phyloP scores from a whole-genome alignment of 352 stramenopile genomes.

The Phytophthora sansomeana region DNA sequence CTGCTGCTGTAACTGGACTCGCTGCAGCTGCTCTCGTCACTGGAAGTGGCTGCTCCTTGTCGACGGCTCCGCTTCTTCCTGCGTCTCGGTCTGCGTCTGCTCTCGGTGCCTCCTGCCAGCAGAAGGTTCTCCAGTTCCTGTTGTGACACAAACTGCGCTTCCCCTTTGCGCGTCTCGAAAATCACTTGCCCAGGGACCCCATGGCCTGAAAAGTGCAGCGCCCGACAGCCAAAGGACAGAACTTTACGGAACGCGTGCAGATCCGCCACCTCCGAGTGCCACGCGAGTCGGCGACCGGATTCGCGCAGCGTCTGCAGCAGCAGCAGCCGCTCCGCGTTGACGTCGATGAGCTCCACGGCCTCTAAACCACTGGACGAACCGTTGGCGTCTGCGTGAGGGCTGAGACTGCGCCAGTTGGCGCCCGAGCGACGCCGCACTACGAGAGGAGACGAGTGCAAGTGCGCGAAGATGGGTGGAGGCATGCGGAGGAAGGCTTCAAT shows the following conservation, averaged over 20 bases:
- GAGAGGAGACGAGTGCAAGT: conserved; percentile 86
- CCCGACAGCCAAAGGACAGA: conserved; percentile 77
- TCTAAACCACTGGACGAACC: conserved; percentile 51
- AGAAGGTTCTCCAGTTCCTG: conserved; percentile 80
- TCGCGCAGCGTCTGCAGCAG: conserved; percentile 80
- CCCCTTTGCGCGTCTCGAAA: conserved; percentile 83
- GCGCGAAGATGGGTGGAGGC: conserved; percentile 67
- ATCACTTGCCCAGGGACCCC: conserved; percentile 81
- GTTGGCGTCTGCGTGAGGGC: conserved; percentile 30
- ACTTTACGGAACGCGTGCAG: conserved; percentile 86
- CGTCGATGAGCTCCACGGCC: conserved; percentile 88
- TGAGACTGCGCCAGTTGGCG: conserved; percentile 72
- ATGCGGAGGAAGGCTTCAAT: conserved; percentile 16
- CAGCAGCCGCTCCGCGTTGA: conserved; percentile 78
- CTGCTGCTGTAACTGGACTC: conserved; percentile 14
- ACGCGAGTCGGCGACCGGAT: conserved; percentile 66
- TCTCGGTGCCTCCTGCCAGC: conserved; percentile 67
- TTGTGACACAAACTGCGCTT: conserved; percentile 86
- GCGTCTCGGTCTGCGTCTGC: conserved; percentile 15
- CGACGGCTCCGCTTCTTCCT: conserved; percentile 7
- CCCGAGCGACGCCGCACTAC: conserved; percentile 70
- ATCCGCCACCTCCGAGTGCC: conserved; percentile 83
- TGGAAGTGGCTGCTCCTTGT: conserved; percentile 3
- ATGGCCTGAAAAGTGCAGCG: conserved; percentile 84
- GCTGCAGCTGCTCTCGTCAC: conserved; percentile 23